These are phyloP conservation scores for Canariomyces notabilis DNA, from an alignment of 2,329 filamentous ascomycete genomes.

Conservation along the genomic window DNA sequence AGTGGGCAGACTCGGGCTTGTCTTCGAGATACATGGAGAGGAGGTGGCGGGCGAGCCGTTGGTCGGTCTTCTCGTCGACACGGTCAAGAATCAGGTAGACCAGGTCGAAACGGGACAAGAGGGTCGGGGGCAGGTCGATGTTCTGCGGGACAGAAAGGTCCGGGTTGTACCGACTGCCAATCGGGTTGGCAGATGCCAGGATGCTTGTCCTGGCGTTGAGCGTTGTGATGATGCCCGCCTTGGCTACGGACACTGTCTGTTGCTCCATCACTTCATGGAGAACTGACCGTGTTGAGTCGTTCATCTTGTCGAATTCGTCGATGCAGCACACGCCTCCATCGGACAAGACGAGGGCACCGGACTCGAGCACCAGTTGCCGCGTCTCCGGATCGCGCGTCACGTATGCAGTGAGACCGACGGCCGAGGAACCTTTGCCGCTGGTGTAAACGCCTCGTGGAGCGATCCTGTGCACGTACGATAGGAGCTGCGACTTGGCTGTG, in stretches of 20 bases:
- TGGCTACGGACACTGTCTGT: conserved; percentile 78
- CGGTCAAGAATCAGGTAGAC: conserved; percentile 95
- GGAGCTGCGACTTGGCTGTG: conserved; percentile 89
- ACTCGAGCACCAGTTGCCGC: conserved; percentile 73
- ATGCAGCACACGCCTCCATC: conserved; percentile 82
- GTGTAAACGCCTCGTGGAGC: conserved; percentile 83
- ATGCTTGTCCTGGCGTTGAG: conserved; percentile 94
- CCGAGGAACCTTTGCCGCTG: conserved; percentile 74
- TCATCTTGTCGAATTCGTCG: conserved; percentile 85
- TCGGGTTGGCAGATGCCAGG: conserved; percentile 93
- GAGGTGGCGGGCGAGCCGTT: conserved; percentile 83
- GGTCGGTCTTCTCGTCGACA: conserved; percentile 84
- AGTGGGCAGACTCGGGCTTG: conserved; percentile 75
- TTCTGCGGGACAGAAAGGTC: conserved; percentile 95
- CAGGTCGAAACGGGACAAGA: conserved; percentile 92
- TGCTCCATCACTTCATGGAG: conserved; percentile 88
- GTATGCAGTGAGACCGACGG: conserved; percentile 75
- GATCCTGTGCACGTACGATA: conserved; percentile 96
- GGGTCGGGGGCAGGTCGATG: conserved; percentile 91
- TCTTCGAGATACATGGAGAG: conserved; percentile 97
- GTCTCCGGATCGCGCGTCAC: conserved; percentile 78
- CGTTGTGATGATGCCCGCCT: conserved; percentile 94
- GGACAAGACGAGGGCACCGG: conserved; percentile 71
- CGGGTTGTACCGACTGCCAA: conserved; percentile 95
- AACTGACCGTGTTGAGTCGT: conserved; percentile 69